Base-by-base conservation (phyloP, 2,329 filamentous ascomycete species). In the Neofusicoccum kwambonambiense region DNA sequence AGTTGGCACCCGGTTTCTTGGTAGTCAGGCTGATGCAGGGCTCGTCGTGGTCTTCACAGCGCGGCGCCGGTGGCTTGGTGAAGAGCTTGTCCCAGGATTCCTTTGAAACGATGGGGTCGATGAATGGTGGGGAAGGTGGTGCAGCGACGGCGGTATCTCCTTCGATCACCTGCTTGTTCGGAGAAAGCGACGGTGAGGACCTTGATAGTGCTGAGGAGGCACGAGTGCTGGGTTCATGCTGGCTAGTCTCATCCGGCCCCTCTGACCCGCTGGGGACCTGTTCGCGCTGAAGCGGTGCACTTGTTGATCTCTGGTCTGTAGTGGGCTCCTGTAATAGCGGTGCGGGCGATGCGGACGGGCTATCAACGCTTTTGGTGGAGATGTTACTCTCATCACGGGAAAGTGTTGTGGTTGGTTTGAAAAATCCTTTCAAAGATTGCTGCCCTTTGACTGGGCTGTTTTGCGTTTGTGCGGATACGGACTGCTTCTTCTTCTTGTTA, bases 41-140 rank as follows among this genome's bases (percentile, higher is more conserved):
- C 71, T 98, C 93, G 62, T 87, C 83, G 73, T 99, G 95, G 54
- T 80, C 79, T 70, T 97, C 93, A 74, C 95, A 99, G 65, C 85
- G 86, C 1, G 95, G 95, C 1, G 87, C 83, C 1, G 86, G 80
- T 64, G 90, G 88, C 75, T 90, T 92, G 15, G 89, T 86, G 67
- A 98, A 89, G 13, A 98, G 82, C 74, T 90, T 93, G 4, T 87
- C 89, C 95, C 95, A 98, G 22, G 89, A 90, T 72, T 95, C 90
- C 74, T 92, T 94, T 51, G 86, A 85, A 67, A 86, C 83, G 57
- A 92, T 87, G 0, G 90, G 89, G 69, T 93, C 90, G 66, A 90
- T 82, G 1, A 86, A 60, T 42, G 56, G 56, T 3, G 56, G 41
- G 15, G 56, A 47, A 11, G 56, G 6, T 31, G 27, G 27, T 31